Conservation (phyloP, 202 grass and related monocot species). For the Panicum hallii region DNA sequence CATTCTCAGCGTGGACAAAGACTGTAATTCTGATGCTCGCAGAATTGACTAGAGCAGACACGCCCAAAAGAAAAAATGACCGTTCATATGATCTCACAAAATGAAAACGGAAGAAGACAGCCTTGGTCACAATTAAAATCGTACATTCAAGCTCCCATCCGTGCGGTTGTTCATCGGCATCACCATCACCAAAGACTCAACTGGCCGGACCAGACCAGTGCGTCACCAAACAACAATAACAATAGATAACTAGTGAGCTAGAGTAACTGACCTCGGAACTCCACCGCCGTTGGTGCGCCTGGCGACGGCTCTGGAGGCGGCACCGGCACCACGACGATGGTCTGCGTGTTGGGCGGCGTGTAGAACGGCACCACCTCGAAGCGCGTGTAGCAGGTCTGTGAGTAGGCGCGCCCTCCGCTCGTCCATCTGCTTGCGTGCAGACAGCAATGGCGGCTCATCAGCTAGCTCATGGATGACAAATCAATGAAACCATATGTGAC, state of each 20-base stretch:
- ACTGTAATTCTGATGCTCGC: no score
- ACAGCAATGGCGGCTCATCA: neutral
- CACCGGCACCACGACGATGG: constrained; percentile 5
- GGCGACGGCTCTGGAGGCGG: neutral
- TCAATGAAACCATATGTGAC: neutral
- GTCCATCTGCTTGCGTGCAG: constrained; percentile 9
- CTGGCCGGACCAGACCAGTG: neutral
- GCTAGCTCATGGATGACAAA: neutral
- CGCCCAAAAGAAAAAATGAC: no score
- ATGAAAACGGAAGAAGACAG: no score
- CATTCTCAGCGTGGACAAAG: no score
- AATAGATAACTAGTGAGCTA: no score
- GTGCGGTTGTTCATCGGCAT: neutral
- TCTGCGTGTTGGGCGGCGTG: constrained; percentile 11
- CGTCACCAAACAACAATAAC: no score
- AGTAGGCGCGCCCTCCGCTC: constrained; percentile 47
- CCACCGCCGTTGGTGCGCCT: neutral
- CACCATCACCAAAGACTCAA: neutral
- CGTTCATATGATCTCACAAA: no score
- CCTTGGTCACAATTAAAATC: no score
- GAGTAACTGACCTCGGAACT: constrained; percentile 14
- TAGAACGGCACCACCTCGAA: constrained; percentile 53
- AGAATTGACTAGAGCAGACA: no score
- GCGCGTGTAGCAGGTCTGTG: constrained; percentile 52
- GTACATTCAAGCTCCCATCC: no score